Evolutionary conservation across 2,329 filamentous ascomycete species (phyloP), one percentile per base, ranked within the genome.

Genomic region (Rhynchosporium secalis): DNA sequence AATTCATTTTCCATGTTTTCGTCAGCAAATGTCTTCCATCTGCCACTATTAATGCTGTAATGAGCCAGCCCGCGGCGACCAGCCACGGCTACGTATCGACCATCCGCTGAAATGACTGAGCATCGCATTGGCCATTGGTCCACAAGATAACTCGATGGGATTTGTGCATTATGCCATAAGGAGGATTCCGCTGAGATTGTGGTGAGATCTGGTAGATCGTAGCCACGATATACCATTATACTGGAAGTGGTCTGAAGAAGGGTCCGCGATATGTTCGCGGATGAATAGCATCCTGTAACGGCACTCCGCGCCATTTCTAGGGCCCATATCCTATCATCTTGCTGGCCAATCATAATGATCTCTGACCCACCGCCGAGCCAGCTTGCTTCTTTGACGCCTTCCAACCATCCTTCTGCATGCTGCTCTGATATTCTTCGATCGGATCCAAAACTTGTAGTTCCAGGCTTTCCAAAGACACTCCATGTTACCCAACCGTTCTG

Each of bases 391-490:
- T 80, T 82, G 29, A 96, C 81, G 3, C 93, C 91, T 5, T 83
- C 81, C n/a, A 98, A 80, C 92, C 94, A 98, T 49, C 85, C 83
- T 72, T 99, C 94, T 33, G 83, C 83, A 71, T 95, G 94, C 6
- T 78, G 77, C 55, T 82, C 78, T 2, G 87, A 86, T 43, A 92
- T 79, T 2, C 78, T 76, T 31, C 80, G 79, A 70, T 96, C 90
- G 12, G 85, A 81, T 6, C 83, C 81, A 74, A 98, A 98, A 72
- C 91, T 96, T 69, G 86, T 91, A 60, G 89, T 92, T 13, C 92
- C 88, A 2, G 89, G 83, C 75, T 96, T 97, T 40, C 95, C 95
- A 76, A 96, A 99, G 43, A 98, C 95, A 74, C 94, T 98, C 94
- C 94, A 99, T 52, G 88, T 94, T 4, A 91, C 89, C 95, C 95